Evolutionary conservation across 345 rosid genomes (phyloP), one percentile per base, ranked within the genome.

Genomic region (Eucalyptus regnans): DNA sequence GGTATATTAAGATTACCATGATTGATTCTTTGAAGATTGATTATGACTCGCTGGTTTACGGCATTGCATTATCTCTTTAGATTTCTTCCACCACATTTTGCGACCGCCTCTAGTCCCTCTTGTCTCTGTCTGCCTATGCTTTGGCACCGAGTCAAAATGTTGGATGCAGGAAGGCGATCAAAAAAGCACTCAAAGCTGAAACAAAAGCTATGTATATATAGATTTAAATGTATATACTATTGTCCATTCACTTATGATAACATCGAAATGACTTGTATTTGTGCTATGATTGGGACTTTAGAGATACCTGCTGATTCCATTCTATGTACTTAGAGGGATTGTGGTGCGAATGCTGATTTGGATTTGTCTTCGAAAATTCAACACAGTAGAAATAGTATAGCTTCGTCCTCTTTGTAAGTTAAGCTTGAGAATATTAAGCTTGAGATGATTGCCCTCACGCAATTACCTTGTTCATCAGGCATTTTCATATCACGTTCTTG

Each of bases 191-290:
- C 12, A 17, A 68, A 33, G 80, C 44, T 33, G 25, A 71, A 68
- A 68, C 1, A 33, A 2, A 68, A 31, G 44, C 23, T 33, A 16
- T 31, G 43, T 68, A 33, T 8, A 33, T 68, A 2, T 68, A 68
- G 44, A 68, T 68, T 16, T 68, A 68, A 31, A 31, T 66, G 43
- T 13, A 0, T 33, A 4, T 68, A 33, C 43, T 33, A 17, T 17
- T 68, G 44, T 68, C 80, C 44, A 37, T 71, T 33, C 81, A 33
- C 12, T 68, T 33, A 18, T 71, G 81, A 71, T 71, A 18, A 9
- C 13, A 9, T 71, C 0, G 1, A 68, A 17, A 68, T 33, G 0
- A 0, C 80, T 0, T 8, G 7, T 16, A 31, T 31, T 31, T 31
- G 43, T 31, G 80, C 44, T 56, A 23, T 56, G 62, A 23, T 56